phyloP scores from a whole-genome alignment of 805 yeast genomes.

The Myxozyma nipponensis region DNA sequence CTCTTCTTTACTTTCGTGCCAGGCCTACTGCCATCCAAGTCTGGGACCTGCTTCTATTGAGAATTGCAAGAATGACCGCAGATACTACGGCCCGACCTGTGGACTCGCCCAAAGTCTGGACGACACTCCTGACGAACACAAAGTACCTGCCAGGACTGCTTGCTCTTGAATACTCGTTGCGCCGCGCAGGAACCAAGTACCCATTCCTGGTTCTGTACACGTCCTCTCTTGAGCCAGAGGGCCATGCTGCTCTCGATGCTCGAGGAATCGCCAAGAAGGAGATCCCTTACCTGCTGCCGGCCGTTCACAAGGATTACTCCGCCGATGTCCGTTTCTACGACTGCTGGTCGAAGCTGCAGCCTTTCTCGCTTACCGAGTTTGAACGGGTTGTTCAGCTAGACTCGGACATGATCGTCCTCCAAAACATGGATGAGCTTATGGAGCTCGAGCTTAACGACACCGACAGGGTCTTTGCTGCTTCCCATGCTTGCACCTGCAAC shows the following conservation, averaged over 20 bases:
- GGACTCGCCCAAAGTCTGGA: conserved; percentile 45
- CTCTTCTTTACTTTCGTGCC: too few relatives aligned
- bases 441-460: conserved; percentile 41
- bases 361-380: conserved; percentile 49
- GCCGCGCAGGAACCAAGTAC: conserved; percentile 44
- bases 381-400: conserved; percentile 56
- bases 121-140: conserved; percentile 52
- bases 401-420: conserved; percentile 55
- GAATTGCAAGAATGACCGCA: conserved; percentile 7
- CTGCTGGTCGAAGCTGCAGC: conserved; percentile 60
- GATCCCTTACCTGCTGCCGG: conserved; percentile 46
- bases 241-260: conserved; percentile 41
- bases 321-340: conserved; percentile 54
- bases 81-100: conserved; percentile 12
- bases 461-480: conserved; percentile 46
- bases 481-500: conserved; percentile 61
- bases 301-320: conserved; percentile 44
- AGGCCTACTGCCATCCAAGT: too few relatives aligned
- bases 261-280: conserved; percentile 44
- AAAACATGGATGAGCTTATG: conserved; percentile 60
- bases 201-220: conserved; percentile 55
- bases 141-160: conserved; percentile 51
- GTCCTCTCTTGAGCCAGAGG: conserved; percentile 43
- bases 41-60: too few relatives aligned
- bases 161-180: conserved; percentile 49